Percentiles rank a stretch among this genome's conserved stretches.
These are phyloP conservation scores for Starmerella kuoi DNA, from an alignment of 805 yeast genomes.

Conservation along the genomic window DNA sequence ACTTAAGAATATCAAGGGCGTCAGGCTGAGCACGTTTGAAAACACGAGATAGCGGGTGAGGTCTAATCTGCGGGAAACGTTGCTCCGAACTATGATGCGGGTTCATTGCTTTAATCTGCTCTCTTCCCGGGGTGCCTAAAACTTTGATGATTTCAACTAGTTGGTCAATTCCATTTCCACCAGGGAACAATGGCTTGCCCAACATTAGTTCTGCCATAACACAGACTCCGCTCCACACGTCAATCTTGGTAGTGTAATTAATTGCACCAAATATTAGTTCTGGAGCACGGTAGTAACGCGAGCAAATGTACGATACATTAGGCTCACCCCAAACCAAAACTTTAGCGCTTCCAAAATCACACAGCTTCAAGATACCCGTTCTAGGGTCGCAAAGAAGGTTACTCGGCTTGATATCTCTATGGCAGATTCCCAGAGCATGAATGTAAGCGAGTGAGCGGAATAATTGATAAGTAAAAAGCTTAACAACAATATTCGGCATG, in stretches of 20 bases:
- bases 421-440: slow-evolving; percentile 64
- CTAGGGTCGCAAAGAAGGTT: slow-evolving; percentile 77
- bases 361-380: slow-evolving; percentile 72
- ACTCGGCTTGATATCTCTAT: slow-evolving; percentile 86
- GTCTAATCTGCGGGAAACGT: slow-evolving; percentile 60
- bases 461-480: slow-evolving; percentile 75
- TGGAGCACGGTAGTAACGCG: slow-evolving; percentile 94
- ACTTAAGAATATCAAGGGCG: slow-evolving; percentile 73
- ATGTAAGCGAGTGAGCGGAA: slow-evolving; percentile 66
- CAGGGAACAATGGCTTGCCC: slow-evolving; percentile 96
- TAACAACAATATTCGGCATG: slow-evolving; percentile 85
- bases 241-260: slow-evolving; percentile 90
- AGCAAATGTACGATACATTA: slow-evolving; percentile 90
- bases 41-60: slow-evolving; percentile 47
- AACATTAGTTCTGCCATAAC: slow-evolving; percentile 93
- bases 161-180: slow-evolving; percentile 95
- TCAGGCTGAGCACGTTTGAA: slow-evolving; percentile 69
- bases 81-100: slow-evolving; percentile 89
- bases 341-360: slow-evolving; percentile 96
- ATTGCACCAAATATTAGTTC: slow-evolving; percentile 96
- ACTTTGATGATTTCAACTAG: slow-evolving; percentile 92
- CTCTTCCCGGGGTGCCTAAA: slow-evolving; percentile 87
- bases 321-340: slow-evolving; percentile 81
- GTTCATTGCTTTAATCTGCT: slow-evolving; percentile 87
- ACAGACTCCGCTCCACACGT: slow-evolving; percentile 96